Evolutionary conservation across 192 early-diverging fungal genomes (phyloP).

Genomic region (Mortierella antarctica): DNA sequence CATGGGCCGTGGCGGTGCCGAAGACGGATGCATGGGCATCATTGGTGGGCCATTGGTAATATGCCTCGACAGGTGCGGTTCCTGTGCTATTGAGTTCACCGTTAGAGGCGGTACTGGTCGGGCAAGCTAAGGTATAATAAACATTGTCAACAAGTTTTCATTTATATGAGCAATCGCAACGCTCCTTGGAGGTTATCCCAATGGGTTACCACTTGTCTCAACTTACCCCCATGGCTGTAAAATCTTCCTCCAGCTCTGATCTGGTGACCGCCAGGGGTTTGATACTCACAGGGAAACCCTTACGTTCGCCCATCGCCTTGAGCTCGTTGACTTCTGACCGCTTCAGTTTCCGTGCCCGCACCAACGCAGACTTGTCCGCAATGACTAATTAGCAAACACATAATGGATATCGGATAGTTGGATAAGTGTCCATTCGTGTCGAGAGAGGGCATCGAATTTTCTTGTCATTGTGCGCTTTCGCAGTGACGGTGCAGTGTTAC

Average conservation of each 20-base stretch:
- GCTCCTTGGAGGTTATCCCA: not conserved
- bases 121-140: slow-evolving; percentile 12
- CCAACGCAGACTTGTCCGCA: slow-evolving; percentile 45
- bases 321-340: slow-evolving; percentile 54
- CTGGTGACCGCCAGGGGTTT: slow-evolving; percentile 20
- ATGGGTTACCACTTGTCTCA: not conserved
- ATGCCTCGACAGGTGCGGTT: not conserved
- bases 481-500: slow-evolving; percentile 1
- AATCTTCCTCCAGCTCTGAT: slow-evolving; percentile 58
- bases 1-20: not conserved
- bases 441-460: no score
- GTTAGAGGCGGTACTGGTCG: slow-evolving; percentile 11
- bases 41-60: slow-evolving; percentile 12
- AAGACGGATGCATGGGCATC: slow-evolving; percentile 18
- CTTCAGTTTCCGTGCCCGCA: slow-evolving; percentile 49
- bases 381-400: not conserved
- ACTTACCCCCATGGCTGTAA: slow-evolving; percentile 55
- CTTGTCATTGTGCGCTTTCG: not conserved
- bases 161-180: not conserved
- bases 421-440: no score
- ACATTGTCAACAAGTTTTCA: not conserved
- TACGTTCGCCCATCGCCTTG: slow-evolving; percentile 46
- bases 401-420: not conserved
- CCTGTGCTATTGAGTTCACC: slow-evolving; percentile 3
- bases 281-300: slow-evolving; percentile 57